These are phyloP conservation scores for Candida incommunis DNA, from an alignment of 805 yeast genomes.

Conservation along the genomic window DNA sequence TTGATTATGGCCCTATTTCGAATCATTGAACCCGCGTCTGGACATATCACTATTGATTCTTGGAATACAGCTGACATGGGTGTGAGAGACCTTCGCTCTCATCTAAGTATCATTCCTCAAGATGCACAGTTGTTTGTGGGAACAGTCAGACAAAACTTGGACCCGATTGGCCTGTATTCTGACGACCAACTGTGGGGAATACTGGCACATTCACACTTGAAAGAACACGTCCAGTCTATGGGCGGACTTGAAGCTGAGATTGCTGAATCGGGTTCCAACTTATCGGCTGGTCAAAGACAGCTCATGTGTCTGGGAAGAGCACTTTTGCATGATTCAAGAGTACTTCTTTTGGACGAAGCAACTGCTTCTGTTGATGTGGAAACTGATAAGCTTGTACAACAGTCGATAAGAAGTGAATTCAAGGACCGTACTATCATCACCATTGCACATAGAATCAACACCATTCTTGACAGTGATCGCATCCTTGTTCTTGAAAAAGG, in stretches of 20 bases:
- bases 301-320: slow-evolving; percentile 69
- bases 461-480: slow-evolving; percentile 53
- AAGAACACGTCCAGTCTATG: slow-evolving; percentile 34
- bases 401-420: slow-evolving; percentile 50
- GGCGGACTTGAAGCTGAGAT: slow-evolving; percentile 37
- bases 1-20: slow-evolving; percentile 77
- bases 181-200: slow-evolving; percentile 50
- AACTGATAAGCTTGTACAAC: slow-evolving; percentile 60
- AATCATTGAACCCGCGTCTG: slow-evolving; percentile 35
- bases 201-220: slow-evolving; percentile 43
- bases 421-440: slow-evolving; percentile 56
- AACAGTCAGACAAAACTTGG: slow-evolving; percentile 47
- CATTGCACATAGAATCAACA: slow-evolving; percentile 66
- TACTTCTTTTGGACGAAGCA: slow-evolving; percentile 65
- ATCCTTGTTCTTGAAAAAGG: slow-evolving; percentile 35
- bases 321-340: slow-evolving; percentile 46
- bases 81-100: slow-evolving; percentile 40
- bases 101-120: slow-evolving; percentile 58
- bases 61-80: slow-evolving; percentile 41
- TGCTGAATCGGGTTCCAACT: slow-evolving; percentile 60
- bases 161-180: slow-evolving; percentile 39
- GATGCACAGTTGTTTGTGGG: slow-evolving; percentile 64
- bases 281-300: slow-evolving; percentile 76
- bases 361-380: slow-evolving; percentile 54
- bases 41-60: slow-evolving; percentile 44